Evolutionary conservation across 2,329 filamentous ascomycete species (phyloP).

Genomic region (Colletotrichum tofieldiae): DNA sequence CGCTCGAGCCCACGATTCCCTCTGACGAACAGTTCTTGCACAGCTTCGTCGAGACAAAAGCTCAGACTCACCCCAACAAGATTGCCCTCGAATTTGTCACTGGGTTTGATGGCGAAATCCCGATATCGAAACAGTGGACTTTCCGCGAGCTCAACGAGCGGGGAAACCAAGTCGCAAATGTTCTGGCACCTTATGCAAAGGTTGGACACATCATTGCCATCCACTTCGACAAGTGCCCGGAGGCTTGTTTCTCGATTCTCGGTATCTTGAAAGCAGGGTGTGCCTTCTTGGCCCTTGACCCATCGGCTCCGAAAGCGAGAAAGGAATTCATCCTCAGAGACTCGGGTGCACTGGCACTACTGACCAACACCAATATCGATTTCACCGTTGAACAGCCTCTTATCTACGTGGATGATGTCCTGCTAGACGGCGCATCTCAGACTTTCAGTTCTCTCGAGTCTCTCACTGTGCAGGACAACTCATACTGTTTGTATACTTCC

Average conservation of each 20-base stretch:
- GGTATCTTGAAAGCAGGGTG: conserved; percentile 88
- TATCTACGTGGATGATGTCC: conserved; percentile 52
- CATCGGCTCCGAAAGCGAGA: conserved; percentile 78
- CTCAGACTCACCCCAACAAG: conserved; percentile 68
- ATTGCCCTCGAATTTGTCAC: conserved; percentile 83
- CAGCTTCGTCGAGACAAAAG: conserved; percentile 81
- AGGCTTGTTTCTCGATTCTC: conserved; percentile 86
- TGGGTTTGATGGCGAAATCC: conserved; percentile 62
- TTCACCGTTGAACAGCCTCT: conserved; percentile 53
- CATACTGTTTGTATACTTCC: conserved; percentile 90
- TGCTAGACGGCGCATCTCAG: conserved; percentile 47
- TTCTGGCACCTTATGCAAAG: conserved; percentile 67
- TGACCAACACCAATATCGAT: conserved; percentile 65
- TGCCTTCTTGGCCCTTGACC: conserved; percentile 86
- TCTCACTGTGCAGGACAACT: conserved; percentile 66
- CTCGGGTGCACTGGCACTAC: conserved; percentile 74
- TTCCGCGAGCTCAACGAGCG: conserved; percentile 80
- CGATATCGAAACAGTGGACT: conserved; percentile 75
- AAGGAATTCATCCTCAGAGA: conserved; percentile 85
- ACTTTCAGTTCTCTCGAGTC: conserved; percentile 49
- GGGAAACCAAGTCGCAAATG: conserved; percentile 80
- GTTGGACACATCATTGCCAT: conserved; percentile 79
- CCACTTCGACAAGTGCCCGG: conserved; percentile 88
- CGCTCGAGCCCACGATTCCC: conserved; percentile 70
- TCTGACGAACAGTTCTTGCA: conserved; percentile 77